phyloP scores from a whole-genome alignment of 2,329 filamentous ascomycete genomes.

The Cadophora malorum region DNA sequence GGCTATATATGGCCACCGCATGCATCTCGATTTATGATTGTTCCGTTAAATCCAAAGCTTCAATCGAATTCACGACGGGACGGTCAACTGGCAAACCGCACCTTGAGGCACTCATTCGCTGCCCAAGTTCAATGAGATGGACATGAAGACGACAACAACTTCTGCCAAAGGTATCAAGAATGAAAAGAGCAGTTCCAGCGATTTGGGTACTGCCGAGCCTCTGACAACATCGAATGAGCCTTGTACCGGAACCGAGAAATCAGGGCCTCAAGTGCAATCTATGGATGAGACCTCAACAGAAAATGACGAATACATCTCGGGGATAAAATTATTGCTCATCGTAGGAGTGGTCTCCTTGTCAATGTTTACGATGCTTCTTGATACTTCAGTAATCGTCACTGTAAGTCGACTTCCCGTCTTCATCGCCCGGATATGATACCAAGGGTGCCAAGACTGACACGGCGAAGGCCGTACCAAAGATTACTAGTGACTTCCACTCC shows the following conservation, averaged over 20 bases:
- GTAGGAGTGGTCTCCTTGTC: constrained; percentile 50
- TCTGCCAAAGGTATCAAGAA: background rate
- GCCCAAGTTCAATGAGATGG: background rate
- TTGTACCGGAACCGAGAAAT: background rate
- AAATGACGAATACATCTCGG: constrained; percentile 35
- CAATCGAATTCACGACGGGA: background rate
- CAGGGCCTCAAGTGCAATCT: constrained; percentile 3
- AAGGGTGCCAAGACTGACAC: constrained; percentile 11
- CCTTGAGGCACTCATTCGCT: background rate
- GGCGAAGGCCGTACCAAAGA: constrained; percentile 52
- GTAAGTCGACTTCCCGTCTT: constrained; percentile 39
- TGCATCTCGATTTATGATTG: background rate
- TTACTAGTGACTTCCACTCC: constrained; percentile 58
- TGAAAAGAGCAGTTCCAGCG: background rate
- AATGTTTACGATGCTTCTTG: constrained; percentile 56
- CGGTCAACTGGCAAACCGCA: background rate
- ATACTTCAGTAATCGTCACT: constrained; percentile 60
- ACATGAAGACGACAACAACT: background rate
- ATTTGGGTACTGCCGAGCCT: constrained; percentile 1
- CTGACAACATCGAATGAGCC: background rate
- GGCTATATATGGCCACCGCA: background rate
- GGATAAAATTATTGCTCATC: constrained; percentile 35
- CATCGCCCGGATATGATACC: background rate
- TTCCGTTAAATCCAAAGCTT: background rate
- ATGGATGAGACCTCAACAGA: constrained; percentile 11